phyloP scores from a whole-genome alignment of 192 early-diverging fungal species.

The Rhizophagus clarus region DNA sequence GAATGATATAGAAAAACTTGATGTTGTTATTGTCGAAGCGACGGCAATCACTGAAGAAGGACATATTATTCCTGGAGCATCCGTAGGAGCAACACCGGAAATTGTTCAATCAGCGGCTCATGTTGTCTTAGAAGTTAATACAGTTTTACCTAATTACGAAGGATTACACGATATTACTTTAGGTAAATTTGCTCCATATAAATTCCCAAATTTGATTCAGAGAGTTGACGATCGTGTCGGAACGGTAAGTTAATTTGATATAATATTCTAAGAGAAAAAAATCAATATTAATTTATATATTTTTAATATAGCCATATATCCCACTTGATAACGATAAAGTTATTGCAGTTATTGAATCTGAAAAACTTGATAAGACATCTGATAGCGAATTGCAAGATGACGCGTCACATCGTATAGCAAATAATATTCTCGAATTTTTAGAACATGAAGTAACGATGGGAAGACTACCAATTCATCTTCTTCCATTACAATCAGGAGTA shows the following conservation, averaged over 20 bases:
- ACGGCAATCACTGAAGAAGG: slow-evolving; percentile 48
- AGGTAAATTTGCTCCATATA: slow-evolving; percentile 38
- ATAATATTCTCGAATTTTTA: slow-evolving; percentile 45
- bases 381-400: slow-evolving; percentile 25
- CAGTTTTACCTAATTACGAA: slow-evolving; percentile 45
- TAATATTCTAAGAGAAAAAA: neutral
- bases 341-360: slow-evolving; percentile 41
- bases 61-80: slow-evolving; percentile 46
- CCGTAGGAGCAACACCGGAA: slow-evolving; percentile 47
- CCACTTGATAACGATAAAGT: slow-evolving; percentile 44
- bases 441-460: slow-evolving; percentile 45
- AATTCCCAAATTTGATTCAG: slow-evolving; percentile 47
- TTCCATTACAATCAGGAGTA: slow-evolving; percentile 47
- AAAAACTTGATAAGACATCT: slow-evolving; percentile 38
- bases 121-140: slow-evolving; percentile 49
- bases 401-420: slow-evolving; percentile 37
- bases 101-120: slow-evolving; percentile 45
- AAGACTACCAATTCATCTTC: slow-evolving; percentile 38
- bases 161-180: slow-evolving; percentile 45
- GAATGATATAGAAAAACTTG: slow-evolving; percentile 35
- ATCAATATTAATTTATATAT: neutral
- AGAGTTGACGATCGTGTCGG: slow-evolving; percentile 43
- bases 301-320: slow-evolving; percentile 35
- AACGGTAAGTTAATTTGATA: slow-evolving; percentile 14
- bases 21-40: slow-evolving; percentile 45